Percentiles rank a stretch among this genome's conserved stretches.
These are phyloP conservation scores for Fragaria vesca DNA, from an alignment of 306 rosid genomes.

Conservation along the genomic window DNA sequence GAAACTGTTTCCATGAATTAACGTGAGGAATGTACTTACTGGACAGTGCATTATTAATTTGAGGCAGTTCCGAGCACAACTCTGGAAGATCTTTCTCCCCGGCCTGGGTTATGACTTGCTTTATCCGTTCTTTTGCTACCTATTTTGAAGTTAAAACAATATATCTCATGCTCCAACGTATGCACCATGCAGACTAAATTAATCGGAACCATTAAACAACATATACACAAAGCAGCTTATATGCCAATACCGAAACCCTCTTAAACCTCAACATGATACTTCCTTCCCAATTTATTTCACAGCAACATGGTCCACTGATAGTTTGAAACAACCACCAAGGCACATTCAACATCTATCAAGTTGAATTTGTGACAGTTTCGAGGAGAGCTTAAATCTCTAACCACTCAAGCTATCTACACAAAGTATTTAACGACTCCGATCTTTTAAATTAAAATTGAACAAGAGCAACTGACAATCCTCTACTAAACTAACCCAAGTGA, in stretches of 20 bases:
- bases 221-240: neutral
- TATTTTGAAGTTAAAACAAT: slow-evolving; percentile 28
- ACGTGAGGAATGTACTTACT: slow-evolving; percentile 48
- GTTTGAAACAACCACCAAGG: neutral
- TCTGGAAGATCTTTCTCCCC: slow-evolving; percentile 65
- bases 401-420: neutral
- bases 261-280: slow-evolving; percentile 8
- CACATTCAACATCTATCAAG: slow-evolving; percentile 6
- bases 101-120: slow-evolving; percentile 67
- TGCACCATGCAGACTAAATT: neutral
- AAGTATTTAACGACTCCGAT: neutral
- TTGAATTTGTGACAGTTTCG: neutral
- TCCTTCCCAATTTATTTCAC: neutral
- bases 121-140: slow-evolving; percentile 78
- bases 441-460: slow-evolving; percentile 2
- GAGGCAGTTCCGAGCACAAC: slow-evolving; percentile 46
- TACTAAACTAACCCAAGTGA: neutral
- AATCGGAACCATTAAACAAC: slow-evolving; percentile 6
- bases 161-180: slow-evolving; percentile 26
- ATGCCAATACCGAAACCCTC: slow-evolving; percentile 11
- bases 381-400: neutral
- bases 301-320: neutral
- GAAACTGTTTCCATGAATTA: neutral
- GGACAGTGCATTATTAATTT: slow-evolving; percentile 29
- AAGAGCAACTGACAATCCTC: neutral